A percentile compares a stretch with the other conserved stretches of the same genome.
Evolutionary conservation across 768 basidiomycete genomes (phyloP).

Genomic region (Pulveroboletus sp.): DNA sequence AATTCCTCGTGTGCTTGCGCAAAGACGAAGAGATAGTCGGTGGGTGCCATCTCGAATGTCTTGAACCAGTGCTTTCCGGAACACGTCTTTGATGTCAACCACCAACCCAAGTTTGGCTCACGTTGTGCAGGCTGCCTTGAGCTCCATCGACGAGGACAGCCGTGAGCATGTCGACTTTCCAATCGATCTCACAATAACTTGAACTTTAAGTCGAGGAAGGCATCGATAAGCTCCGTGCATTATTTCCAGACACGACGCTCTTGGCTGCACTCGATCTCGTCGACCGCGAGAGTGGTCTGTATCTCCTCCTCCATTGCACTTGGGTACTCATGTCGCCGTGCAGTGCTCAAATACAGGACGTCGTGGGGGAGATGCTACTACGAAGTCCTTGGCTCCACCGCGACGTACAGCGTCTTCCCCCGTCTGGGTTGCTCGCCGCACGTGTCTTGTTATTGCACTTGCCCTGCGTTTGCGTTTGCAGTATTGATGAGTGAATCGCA

Average conservation of each 20-base stretch:
- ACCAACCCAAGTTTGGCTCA: slow-evolving; percentile 18
- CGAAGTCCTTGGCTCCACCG: slow-evolving; percentile 65
- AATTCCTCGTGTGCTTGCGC: slow-evolving; percentile 83
- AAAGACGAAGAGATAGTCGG: slow-evolving; percentile 65
- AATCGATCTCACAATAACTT: slow-evolving; percentile 25
- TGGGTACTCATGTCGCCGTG: slow-evolving; percentile 1
- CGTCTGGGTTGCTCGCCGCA: slow-evolving; percentile 43
- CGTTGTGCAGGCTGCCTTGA: slow-evolving; percentile 31
- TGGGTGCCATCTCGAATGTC: slow-evolving; percentile 15
- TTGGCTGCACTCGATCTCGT: slow-evolving; percentile 76
- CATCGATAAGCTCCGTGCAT: slow-evolving; percentile 50
- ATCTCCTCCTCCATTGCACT: background rate
- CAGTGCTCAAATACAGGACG: slow-evolving; percentile 61
- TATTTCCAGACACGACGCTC: slow-evolving; percentile 63
- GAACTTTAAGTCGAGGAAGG: slow-evolving; percentile 52
- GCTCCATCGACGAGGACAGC: slow-evolving; percentile 30
- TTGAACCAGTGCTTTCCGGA: background rate
- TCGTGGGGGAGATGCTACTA: slow-evolving; percentile 60
- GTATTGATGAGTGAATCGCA: slow-evolving; percentile 61
- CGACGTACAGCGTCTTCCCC: slow-evolving; percentile 56
- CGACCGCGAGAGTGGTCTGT: slow-evolving; percentile 64
- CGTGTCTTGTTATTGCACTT: slow-evolving; percentile 62
- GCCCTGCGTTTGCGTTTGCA: slow-evolving; percentile 67
- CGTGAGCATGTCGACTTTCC: slow-evolving; percentile 23
- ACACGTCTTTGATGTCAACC: slow-evolving; percentile 16